phyloP scores from a whole-genome alignment of 179 eudicot genomes.

The Corrigiola litoralis region DNA sequence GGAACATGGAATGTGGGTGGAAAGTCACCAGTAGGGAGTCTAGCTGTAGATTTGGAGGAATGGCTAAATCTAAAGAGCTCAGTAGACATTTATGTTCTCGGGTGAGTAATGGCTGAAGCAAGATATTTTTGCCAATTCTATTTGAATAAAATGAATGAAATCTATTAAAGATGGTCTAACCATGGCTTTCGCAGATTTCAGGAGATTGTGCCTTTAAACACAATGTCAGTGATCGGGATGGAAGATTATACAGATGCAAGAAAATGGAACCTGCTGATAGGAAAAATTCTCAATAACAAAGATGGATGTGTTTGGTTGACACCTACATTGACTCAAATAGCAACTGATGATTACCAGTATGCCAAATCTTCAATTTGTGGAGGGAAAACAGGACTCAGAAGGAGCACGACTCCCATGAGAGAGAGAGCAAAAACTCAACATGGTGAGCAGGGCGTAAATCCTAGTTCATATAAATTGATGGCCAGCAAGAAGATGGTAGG shows the following conservation, averaged over 20 bases:
- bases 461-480: slow-evolving; percentile 59
- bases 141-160: background rate
- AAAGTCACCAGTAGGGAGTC: slow-evolving; percentile 51
- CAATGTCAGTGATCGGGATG: slow-evolving; percentile 47
- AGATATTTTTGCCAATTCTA: background rate
- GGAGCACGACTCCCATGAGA: slow-evolving; percentile 33
- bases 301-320: slow-evolving; percentile 74
- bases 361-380: slow-evolving; percentile 21
- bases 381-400: slow-evolving; percentile 19
- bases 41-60: slow-evolving; percentile 46
- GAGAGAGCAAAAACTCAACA: slow-evolving; percentile 32
- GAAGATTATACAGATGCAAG: slow-evolving; percentile 62
- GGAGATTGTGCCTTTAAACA: slow-evolving; percentile 62
- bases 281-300: slow-evolving; percentile 45
- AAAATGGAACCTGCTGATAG: slow-evolving; percentile 55
- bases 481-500: slow-evolving; percentile 82
- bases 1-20: slow-evolving; percentile 75
- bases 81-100: slow-evolving; percentile 54
- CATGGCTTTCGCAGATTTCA: slow-evolving; percentile 40
- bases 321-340: slow-evolving; percentile 36
- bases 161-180: background rate
- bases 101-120: slow-evolving; percentile 28
- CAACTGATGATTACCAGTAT: slow-evolving; percentile 46
- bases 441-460: slow-evolving; percentile 31
- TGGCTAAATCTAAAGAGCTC: slow-evolving; percentile 46